phyloP scores from a whole-genome alignment of 139 green algal species.

The Chlamydomonas sp. region DNA sequence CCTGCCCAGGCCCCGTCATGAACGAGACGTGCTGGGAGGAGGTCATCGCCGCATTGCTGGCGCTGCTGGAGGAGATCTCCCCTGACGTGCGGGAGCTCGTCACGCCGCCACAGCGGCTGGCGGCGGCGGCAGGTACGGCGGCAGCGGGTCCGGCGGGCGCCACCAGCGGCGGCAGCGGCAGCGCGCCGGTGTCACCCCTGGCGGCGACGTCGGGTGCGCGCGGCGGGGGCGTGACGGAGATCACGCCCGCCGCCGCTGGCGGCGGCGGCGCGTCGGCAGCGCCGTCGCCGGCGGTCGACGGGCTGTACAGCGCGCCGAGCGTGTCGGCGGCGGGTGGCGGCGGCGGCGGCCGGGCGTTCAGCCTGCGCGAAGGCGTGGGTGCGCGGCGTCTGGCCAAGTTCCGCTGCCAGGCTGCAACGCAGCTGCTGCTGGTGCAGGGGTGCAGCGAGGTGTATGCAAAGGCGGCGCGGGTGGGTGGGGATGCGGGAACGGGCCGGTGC shows the following conservation, averaged over 20 bases:
- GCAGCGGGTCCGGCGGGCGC: neutral
- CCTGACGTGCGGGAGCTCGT: conserved; percentile 56
- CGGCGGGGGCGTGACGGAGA: neutral
- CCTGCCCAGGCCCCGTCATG: conserved; percentile 48
- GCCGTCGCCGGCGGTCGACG: neutral
- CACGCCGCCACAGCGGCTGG: conserved; percentile 14
- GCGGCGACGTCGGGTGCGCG: neutral
- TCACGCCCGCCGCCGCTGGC: neutral
- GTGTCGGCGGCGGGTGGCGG: too few species aligned
- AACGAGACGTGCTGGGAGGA: conserved; percentile 54
- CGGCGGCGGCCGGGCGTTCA: conserved; percentile 49
- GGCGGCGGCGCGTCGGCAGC: neutral
- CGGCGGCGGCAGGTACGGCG: neutral
- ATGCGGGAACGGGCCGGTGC: too few species aligned
- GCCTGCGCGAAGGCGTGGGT: conserved; percentile 74
- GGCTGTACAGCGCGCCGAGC: neutral
- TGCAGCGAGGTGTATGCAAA: conserved; percentile 35
- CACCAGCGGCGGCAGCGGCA: neutral
- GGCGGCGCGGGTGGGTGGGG: neutral
- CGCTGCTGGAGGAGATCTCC: conserved; percentile 59
- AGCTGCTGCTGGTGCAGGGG: conserved; percentile 93
- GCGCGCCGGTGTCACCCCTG: neutral
- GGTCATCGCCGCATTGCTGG: conserved; percentile 62
- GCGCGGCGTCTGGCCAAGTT: conserved; percentile 84
- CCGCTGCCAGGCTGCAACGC: conserved; percentile 74